phyloP scores from a whole-genome alignment of 805 yeast species.

The Komagataella mondaviorum region DNA sequence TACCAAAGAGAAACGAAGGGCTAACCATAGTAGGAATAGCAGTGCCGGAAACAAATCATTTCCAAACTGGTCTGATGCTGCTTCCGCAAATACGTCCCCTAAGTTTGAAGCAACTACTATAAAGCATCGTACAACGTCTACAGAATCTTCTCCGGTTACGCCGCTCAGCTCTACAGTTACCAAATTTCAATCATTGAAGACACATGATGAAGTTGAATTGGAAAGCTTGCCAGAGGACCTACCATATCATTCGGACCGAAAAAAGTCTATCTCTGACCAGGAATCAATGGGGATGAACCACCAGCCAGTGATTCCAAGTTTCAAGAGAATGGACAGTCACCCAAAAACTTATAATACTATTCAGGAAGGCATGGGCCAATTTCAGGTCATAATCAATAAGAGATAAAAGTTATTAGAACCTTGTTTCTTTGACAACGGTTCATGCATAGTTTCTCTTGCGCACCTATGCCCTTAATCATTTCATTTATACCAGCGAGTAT shows the following conservation, averaged over 20 bases:
- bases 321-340: background rate
- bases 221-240: background rate
- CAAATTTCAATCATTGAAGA: background rate
- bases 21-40: background rate
- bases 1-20: background rate
- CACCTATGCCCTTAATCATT: background rate
- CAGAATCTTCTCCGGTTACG: background rate
- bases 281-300: background rate
- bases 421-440: background rate
- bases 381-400: background rate
- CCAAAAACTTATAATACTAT: background rate
- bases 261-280: background rate
- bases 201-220: background rate
- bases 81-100: background rate
- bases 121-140: background rate
- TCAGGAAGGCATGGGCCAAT: background rate
- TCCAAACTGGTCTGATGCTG: background rate
- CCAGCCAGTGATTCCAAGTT: background rate
- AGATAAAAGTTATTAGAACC: background rate
- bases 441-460: background rate
- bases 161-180: background rate
- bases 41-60: background rate
- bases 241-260: background rate
- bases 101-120: background rate
- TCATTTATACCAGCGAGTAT: background rate